Base-by-base conservation (phyloP, 257 asterid species). In the Ajuga chamaepitys region DNA sequence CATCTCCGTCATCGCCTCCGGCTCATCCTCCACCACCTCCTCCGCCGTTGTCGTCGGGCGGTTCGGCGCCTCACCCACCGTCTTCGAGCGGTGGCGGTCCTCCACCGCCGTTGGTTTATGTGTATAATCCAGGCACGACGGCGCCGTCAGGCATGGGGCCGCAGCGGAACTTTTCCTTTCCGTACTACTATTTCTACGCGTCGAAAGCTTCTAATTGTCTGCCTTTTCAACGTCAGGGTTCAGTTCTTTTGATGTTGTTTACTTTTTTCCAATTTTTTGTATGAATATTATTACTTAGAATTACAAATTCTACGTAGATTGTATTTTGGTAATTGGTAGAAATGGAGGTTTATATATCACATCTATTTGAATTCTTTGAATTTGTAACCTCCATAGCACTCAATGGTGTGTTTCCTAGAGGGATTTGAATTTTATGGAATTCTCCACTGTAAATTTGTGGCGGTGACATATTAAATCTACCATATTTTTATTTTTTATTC, bases 101-200 rank as follows among this genome's bases (percentile, higher is more conserved):
- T 10, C 72, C 81, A 0, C 78, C 87, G 14, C 82, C 86, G 0
- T 37, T 20, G 18, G 76, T 77, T 20, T 58, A 62, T 13, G 67
- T 67, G 13, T 80, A 77, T 74, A 53, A 68, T 67, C 81, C 91
- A 55, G 72, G 78, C 52, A 44, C 78, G 78, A 56, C 50, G 30
- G 37, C 47, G 54, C 82, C 86, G n/a, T 62, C 68, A 0, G 79
- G 72, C 37, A 47, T 46, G 73, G 14, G 3, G 11, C 84, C 74
- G 52, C 83, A 77, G 71, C 76, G 73, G 68, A 85, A 89, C 65
- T 77, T 68, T 25, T 54, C 91, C 2, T 75, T 64, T 67, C 97
- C 97, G 58, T 85, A 90, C 65, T 81, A 90, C 66, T 88, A 90
- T 67, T 90, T 69, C 74, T 81, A 81, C 47, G 73, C 84, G 68